phyloP scores from a whole-genome alignment of 371 early-diverging fungal species.

The Apophysomyces elegans region DNA sequence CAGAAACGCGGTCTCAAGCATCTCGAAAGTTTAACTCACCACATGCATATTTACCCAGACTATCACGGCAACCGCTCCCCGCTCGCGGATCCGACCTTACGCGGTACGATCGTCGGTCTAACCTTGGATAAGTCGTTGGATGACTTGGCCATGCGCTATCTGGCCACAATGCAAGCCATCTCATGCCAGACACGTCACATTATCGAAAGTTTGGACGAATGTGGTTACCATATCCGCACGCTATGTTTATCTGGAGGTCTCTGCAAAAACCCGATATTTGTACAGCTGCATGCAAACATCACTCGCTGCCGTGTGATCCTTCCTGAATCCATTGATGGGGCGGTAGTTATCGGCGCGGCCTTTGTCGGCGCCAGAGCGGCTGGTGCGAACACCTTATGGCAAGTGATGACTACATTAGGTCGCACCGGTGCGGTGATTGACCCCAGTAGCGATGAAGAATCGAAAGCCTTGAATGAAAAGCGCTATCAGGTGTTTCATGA shows the following conservation, averaged over 20 bases:
- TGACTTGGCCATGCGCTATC: conserved; percentile 62
- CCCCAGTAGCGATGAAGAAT: conserved; percentile 43
- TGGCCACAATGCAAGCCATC: conserved; percentile 68
- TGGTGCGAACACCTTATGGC: conserved; percentile 46
- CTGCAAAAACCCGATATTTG: conserved; percentile 66
- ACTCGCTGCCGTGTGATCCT: conserved; percentile 60
- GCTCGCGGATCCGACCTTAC: conserved; percentile 66
- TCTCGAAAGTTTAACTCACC: conserved; percentile 48
- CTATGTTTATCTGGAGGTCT: conserved; percentile 75
- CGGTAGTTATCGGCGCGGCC: conserved; percentile 75
- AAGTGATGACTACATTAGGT: conserved; percentile 63
- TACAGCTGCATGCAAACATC: conserved; percentile 64
- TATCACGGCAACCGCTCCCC: conserved; percentile 83
- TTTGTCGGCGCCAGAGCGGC: conserved; percentile 69
- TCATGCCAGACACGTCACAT: conserved; percentile 70
- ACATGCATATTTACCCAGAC: conserved; percentile 75
- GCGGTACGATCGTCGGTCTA: conserved; percentile 67
- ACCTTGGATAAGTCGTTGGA: conserved; percentile 60
- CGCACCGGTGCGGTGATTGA: conserved; percentile 53
- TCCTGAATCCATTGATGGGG: conserved; percentile 62
- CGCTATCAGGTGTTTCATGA: conserved; percentile 62
- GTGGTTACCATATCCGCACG: conserved; percentile 64
- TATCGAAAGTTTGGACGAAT: conserved; percentile 51
- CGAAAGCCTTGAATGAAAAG: conserved; percentile 49
- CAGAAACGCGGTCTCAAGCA: conserved; percentile 27